Base-by-base conservation (phyloP, 257 asterid genomes). In the Nicotiana undulata region DNA sequence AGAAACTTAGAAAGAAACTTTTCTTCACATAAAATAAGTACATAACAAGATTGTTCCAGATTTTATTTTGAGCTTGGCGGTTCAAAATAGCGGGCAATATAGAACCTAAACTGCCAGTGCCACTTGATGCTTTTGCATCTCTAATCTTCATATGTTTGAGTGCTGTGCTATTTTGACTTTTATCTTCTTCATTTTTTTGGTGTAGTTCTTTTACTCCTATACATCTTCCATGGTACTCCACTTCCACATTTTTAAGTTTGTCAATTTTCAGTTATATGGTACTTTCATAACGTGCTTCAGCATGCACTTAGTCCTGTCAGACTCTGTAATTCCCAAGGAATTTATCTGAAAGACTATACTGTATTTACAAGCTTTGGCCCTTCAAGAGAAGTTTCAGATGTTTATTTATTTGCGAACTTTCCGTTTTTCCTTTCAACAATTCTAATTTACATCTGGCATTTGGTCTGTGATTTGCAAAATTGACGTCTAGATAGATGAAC, bases 41-140 rank as follows among this genome's bases (percentile, higher is more conserved):
- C 58, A 12, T 70, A 40, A 44, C 7, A 29, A 13, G 51, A 74
- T 26, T 74, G 44, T 74, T 22, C 49, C 79, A 74, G 44, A 74
- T 24, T 51, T 51, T 51, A 74, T 24, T 74, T 74, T 49, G 24
- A 49, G 44, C 44, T 49, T 5, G 44, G 16, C 40, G 16, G 26
- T 22, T 26, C 63, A 74, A 74, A 46, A 74, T 24, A 49, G 79
- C 61, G 9, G 3, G 79, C 22, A 8, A 46, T 17, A 49, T 15
- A 24, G 61, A 74, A 74, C 52, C 40, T 74, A 74, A 49, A 74
- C 79, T 74, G 59, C 78, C 26, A 74, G 63, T 74, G 59, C 78
- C 26, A 46, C 56, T 51, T 51, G 56, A 51, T 51, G 18, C 18
- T 15, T 51, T 51, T 51, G 18, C 56, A 51, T 51, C 56, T 40